Percentiles rank a stretch among this genome's conserved stretches.
Conservation (phyloP, 2,329 filamentous ascomycete genomes). For the Lomentospora prolificans region DNA sequence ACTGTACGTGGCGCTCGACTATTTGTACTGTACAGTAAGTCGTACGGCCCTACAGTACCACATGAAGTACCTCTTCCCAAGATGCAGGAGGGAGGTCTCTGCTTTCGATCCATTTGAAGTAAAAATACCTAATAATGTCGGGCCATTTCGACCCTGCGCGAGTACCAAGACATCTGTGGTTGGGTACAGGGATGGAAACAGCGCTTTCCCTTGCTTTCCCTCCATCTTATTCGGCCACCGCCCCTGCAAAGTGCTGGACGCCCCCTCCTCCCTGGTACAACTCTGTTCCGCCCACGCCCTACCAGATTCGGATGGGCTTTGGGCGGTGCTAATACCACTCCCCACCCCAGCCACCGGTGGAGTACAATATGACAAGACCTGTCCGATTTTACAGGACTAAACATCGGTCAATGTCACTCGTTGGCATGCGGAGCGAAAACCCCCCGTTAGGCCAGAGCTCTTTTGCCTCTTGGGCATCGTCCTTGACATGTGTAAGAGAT, state of each 20-base stretch:
- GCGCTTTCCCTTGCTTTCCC: not conserved
- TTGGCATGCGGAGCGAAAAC: not conserved
- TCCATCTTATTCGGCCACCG: constrained; percentile 6
- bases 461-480: not conserved
- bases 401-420: constrained; percentile 1
- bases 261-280: constrained; percentile 6
- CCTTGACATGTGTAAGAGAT: not conserved
- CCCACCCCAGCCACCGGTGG: constrained; percentile 1
- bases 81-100: not conserved
- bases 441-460: not conserved
- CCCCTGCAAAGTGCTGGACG: constrained; percentile 6
- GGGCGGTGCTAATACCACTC: not conserved
- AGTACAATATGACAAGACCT: not conserved
- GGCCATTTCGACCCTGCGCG: not conserved
- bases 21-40: not conserved
- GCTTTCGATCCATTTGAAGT: not conserved
- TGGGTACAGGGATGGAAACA: not conserved
- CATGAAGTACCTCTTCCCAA: not conserved
- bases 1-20: not conserved
- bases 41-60: not conserved
- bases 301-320: no score
- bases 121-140: not conserved
- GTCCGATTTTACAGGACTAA: constrained; percentile 1
- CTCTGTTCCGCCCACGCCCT: constrained; percentile 6
- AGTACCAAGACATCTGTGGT: not conserved